Percentiles rank a stretch among this genome's conserved stretches.
Conservation (phyloP, 768 basidiomycete species). For the Lentinula guzmanii region DNA sequence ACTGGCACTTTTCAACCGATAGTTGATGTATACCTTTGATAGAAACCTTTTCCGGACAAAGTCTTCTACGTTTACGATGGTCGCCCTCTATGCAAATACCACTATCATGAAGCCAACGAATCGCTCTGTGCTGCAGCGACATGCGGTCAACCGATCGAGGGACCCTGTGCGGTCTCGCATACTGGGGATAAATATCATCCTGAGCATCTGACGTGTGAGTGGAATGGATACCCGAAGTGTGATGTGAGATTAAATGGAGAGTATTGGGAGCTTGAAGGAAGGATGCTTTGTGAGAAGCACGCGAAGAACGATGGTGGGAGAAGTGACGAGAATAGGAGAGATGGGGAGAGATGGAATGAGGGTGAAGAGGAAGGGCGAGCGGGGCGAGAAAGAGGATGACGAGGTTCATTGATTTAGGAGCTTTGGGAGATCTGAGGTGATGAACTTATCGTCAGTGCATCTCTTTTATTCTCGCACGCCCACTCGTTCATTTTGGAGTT, state of each 20-base stretch:
- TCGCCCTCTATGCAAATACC: conserved; percentile 85
- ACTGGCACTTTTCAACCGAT: neutral
- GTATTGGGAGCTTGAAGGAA: conserved; percentile 86
- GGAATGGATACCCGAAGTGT: conserved; percentile 40
- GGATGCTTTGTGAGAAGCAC: conserved; percentile 85
- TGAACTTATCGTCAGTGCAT: neutral
- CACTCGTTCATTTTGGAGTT: neutral
- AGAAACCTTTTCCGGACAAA: conserved; percentile 90
- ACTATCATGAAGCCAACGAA: conserved; percentile 89
- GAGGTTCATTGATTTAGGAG: conserved; percentile 7
- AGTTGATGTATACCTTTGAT: neutral
- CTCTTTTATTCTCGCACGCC: neutral
- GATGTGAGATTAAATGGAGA: conserved; percentile 54
- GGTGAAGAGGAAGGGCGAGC: neutral
- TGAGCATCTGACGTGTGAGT: conserved; percentile 83
- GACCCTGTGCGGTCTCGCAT: conserved; percentile 86
- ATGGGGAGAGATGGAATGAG: neutral
- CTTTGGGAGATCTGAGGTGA: neutral
- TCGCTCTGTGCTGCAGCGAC: conserved; percentile 75
- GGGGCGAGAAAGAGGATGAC: conserved; percentile 10
- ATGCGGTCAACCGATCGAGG: conserved; percentile 90
- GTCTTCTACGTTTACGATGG: conserved; percentile 90
- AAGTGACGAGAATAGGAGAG: conserved; percentile 18
- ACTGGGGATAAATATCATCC: conserved; percentile 80
- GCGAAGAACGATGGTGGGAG: conserved; percentile 23